Base-by-base conservation (phyloP, 108 stramenopile species). In the Seminavis robusta region DNA sequence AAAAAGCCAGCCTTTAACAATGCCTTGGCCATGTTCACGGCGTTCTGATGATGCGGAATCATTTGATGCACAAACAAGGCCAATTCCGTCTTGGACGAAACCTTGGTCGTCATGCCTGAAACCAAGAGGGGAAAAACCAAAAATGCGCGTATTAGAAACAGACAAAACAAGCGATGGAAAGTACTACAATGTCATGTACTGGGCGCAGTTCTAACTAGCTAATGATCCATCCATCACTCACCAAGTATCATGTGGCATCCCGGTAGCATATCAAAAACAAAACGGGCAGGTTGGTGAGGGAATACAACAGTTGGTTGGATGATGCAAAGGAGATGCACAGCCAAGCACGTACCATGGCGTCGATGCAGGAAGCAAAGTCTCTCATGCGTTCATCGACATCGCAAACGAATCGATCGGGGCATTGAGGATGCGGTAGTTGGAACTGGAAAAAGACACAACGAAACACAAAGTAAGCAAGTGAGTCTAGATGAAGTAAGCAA, bases 21-120 rank as follows among this genome's bases (percentile, higher is more conserved):
- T 6, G 78, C 49, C 68, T 91, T 94, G 11, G 92, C 92, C 94
- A 95, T 95, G 63, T 94, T 95, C 11, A 92, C 82, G 25, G 92
- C 94, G 48, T 95, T 95, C 53, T 90, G 40, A 46, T 56, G 55
- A 25, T 94, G 94, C 20, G 94, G 90, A 50, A 95, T 95, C 92
- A 94, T 95, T 72, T 94, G 88, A 72, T 85, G 85, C 40, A 87
- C 66, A 47, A 89, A 89, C 33, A 84, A 50, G 0, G 69, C 77
- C 2, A 56, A 34, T 16, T 33, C 75, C n/a, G 33, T 36, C 2
- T 53, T 28, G 8, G 49, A 48, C 11, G 32, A 40, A 9, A 47
- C 67, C 41, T 16, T 53, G 17, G 73, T 74, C 1, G 61, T 56
- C 55, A 56, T 56, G n/a, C n/a, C n/a, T n/a, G n/a, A n/a, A n/a